A percentile compares a stretch with the other conserved stretches of the same genome.
phyloP scores from a whole-genome alignment of 2,329 filamentous ascomycete genomes.

The Parascedosporium putredinis region DNA sequence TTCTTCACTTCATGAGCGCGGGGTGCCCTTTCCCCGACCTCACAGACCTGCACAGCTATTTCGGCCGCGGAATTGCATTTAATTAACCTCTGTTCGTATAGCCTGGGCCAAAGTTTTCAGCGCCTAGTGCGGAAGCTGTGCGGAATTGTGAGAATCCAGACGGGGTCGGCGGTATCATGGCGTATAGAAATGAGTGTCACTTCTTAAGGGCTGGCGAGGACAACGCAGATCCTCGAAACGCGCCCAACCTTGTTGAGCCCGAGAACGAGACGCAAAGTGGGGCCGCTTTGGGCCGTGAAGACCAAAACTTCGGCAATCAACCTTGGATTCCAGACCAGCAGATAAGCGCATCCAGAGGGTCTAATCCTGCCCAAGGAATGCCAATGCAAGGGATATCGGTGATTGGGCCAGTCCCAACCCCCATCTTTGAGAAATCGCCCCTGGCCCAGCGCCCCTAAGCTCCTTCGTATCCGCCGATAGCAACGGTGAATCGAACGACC shows the following conservation, averaged over 20 bases:
- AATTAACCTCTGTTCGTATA: neutral
- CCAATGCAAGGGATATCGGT: constrained; percentile 20
- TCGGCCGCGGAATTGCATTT: no score
- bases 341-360: constrained; percentile 4
- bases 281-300: constrained; percentile 13
- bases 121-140: neutral
- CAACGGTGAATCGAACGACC: constrained; percentile 33
- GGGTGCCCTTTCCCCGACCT: neutral
- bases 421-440: constrained; percentile 1
- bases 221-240: constrained; percentile 27
- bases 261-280: constrained; percentile 22
- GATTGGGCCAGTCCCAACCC: constrained; percentile 21
- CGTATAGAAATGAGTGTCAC: constrained; percentile 33
- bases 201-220: constrained; percentile 30
- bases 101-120: constrained; percentile 1
- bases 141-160: constrained; percentile 23
- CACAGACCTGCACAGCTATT: neutral
- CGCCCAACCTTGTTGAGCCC: constrained; percentile 29
- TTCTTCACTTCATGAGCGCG: no score
- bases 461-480: constrained; percentile 32
- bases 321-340: constrained; percentile 30
- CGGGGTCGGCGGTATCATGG: constrained; percentile 28
- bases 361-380: neutral
- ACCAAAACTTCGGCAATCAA: constrained; percentile 20
- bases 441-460: constrained; percentile 17